Evolutionary conservation across 257 asterid genomes (phyloP).

Genomic region (Nicotiana knightiana): DNA sequence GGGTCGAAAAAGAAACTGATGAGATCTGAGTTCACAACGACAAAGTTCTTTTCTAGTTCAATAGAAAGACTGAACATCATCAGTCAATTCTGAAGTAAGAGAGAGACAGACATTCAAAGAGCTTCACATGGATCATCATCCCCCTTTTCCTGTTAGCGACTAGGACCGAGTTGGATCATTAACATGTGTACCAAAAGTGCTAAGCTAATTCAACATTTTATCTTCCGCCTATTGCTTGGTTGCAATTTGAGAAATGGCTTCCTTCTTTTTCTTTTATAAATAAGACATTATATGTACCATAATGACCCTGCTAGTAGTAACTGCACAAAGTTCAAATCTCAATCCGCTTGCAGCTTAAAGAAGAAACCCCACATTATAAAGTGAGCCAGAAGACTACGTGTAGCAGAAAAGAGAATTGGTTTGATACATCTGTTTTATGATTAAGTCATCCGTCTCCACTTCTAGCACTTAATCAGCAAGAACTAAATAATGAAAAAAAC

Average conservation of each 20-base stretch:
- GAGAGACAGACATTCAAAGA: background rate
- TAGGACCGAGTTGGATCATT: background rate
- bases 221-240: background rate
- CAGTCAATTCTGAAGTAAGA: background rate
- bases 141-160: too few relatives aligned
- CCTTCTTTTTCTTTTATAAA: background rate
- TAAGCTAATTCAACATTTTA: background rate
- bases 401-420: background rate
- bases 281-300: background rate
- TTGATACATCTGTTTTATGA: background rate
- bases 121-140: too few relatives aligned
- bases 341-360: background rate
- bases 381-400: background rate
- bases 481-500: background rate
- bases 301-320: background rate
- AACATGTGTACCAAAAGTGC: background rate
- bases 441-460: background rate
- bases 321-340: background rate
- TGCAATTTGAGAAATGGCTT: background rate
- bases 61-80: background rate
- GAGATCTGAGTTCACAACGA: conserved; percentile 1
- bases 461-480: background rate
- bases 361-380: background rate
- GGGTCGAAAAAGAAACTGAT: background rate
- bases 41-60: background rate